Evolutionary conservation across 352 stramenopile genomes (phyloP).

Genomic region (Phytophthora fragariaefolia): DNA sequence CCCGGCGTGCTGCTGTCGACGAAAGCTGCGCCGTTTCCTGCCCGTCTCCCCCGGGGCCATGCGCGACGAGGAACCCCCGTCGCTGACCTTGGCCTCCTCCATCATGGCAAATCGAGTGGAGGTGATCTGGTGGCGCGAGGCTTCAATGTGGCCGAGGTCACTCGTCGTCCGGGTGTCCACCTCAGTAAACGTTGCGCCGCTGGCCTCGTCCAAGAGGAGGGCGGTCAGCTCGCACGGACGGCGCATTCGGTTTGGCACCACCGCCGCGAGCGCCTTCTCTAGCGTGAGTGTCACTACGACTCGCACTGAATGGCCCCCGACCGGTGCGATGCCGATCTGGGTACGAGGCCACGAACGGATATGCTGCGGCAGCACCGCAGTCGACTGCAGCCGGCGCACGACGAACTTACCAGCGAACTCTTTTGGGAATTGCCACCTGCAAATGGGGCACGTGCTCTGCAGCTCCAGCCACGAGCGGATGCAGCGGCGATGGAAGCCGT

Average conservation of each 20-base stretch:
- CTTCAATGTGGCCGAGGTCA: not conserved
- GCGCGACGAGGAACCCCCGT: constrained; percentile 23
- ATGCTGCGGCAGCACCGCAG: constrained; percentile 41
- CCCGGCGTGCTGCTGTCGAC: constrained; percentile 7
- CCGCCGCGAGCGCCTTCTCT: constrained; percentile 39
- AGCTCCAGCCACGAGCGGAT: constrained; percentile 89
- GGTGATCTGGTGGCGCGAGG: constrained; percentile 12
- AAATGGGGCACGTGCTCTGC: constrained; percentile 92
- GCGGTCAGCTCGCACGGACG: constrained; percentile 50
- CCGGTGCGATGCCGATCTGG: constrained; percentile 29
- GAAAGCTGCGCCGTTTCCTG: constrained; percentile 25
- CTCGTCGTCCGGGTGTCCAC: constrained; percentile 6
- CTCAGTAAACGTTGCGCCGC: constrained; percentile 31
- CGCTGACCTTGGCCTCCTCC: constrained; percentile 27
- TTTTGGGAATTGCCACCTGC: constrained; percentile 87
- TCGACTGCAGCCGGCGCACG: constrained; percentile 54
- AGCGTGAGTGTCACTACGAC: constrained; percentile 56
- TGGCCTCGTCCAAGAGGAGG: constrained; percentile 34
- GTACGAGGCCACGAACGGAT: constrained; percentile 24
- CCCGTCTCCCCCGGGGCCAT: constrained; percentile 19
- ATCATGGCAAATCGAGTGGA: constrained; percentile 30
- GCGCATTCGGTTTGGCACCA: not conserved
- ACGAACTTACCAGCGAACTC: constrained; percentile 61
- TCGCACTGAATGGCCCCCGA: constrained; percentile 50
- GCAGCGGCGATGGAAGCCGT: constrained; percentile 92